Conservation (phyloP, 1,284 basidiomycete species). For the Leccinum fuscescens region DNA sequence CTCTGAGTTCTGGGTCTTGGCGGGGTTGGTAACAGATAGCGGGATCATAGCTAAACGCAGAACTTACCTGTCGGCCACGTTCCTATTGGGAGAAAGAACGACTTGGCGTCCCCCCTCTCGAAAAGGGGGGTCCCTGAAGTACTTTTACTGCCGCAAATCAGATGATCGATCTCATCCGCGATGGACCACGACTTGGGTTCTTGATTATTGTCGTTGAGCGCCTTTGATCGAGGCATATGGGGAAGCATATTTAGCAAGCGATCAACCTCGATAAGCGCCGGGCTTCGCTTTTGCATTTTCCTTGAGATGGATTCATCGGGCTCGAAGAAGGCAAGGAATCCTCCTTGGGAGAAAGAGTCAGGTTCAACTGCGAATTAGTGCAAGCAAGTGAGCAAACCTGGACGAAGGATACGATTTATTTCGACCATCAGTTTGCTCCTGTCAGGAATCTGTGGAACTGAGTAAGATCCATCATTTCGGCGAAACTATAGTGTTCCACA, state of each 20-base stretch:
- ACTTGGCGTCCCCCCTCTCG: background rate
- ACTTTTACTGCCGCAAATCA: background rate
- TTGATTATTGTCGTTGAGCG: background rate
- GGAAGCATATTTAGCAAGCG: constrained; percentile 5
- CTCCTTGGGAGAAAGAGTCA: background rate
- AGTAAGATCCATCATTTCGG: background rate
- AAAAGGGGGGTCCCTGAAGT: background rate
- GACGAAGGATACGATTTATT: constrained; percentile 7
- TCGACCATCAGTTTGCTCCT: constrained; percentile 2
- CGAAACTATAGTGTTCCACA: background rate
- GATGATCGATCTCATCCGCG: constrained; percentile 1
- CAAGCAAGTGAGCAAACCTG: background rate
- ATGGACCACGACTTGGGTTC: constrained; percentile 8
- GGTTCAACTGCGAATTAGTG: background rate
- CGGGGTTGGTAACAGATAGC: background rate
- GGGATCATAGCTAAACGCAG: background rate
- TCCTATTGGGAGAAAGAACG: constrained; percentile 8
- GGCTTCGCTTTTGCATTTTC: background rate
- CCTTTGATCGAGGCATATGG: constrained; percentile 8
- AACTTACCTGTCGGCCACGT: constrained; percentile 6
- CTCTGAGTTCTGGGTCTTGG: constrained; percentile 3
- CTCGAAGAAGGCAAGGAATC: constrained; percentile 6
- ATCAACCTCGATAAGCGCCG: constrained; percentile 7
- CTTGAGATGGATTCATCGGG: constrained; percentile 7
- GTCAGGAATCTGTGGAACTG: constrained; percentile 4